Conservation (phyloP, 306 rosid species). For the Trifolium subterraneum region DNA sequence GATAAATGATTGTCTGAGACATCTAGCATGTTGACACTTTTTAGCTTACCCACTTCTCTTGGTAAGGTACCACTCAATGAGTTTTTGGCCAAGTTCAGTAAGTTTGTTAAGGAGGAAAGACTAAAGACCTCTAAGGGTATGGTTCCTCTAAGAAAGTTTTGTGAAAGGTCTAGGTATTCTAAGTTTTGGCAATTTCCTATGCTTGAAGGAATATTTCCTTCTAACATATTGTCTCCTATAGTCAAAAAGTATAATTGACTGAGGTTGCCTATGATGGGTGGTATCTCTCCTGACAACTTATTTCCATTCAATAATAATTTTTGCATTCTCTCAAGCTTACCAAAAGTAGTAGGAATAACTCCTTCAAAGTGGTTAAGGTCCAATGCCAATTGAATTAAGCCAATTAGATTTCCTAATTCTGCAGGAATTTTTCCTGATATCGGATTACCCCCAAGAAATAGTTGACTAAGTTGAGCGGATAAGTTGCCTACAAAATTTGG, state of each 20-base stretch:
- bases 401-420: not conserved
- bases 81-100: not conserved
- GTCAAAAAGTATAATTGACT: not conserved
- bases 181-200: slow-evolving; percentile 34
- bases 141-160: slow-evolving; percentile 38
- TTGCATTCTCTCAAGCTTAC: not conserved
- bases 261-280: slow-evolving; percentile 40
- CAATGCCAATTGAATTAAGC: not conserved
- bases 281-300: slow-evolving; percentile 32
- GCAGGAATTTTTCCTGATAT: not conserved
- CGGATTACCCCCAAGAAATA: slow-evolving; percentile 2
- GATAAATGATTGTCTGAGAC: slow-evolving; percentile 6
- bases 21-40: not conserved
- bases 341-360: not conserved
- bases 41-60: slow-evolving; percentile 14
- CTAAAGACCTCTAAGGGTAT: not conserved
- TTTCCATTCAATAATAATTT: not conserved
- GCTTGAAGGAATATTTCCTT: slow-evolving; percentile 44
- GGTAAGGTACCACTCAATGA: slow-evolving; percentile 1
- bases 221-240: slow-evolving; percentile 11
- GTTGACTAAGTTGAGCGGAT: not conserved
- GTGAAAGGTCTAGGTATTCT: not conserved
- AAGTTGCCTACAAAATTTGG: slow-evolving; percentile 40
- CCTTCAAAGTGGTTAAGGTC: not conserved
- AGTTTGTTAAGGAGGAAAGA: not conserved